Conservation (phyloP, 23 red algal species). For the Gracilaria vermiculophylla region DNA sequence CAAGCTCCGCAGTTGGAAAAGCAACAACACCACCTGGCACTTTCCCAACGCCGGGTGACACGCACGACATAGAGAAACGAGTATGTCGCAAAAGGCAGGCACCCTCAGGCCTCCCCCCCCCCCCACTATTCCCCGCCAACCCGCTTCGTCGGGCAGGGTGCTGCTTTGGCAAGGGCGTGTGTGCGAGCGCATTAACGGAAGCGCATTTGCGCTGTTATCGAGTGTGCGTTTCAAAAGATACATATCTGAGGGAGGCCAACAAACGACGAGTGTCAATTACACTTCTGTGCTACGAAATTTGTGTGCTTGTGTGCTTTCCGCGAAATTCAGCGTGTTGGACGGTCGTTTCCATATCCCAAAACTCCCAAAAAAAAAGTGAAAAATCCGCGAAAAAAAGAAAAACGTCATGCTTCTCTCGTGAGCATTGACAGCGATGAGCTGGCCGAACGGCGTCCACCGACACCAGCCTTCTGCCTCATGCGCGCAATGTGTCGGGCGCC, state of each 20-base stretch:
- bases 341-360: no score
- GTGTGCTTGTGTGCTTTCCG: neutral
- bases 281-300: neutral
- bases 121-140: neutral
- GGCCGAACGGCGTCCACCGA: neutral
- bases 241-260: neutral
- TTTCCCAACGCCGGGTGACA: no score
- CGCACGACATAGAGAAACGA: no score
- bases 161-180: no score
- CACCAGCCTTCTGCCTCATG: neutral
- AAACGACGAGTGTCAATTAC: neutral
- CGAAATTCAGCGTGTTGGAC: no score
- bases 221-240: neutral
- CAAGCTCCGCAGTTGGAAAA: no score
- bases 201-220: neutral
- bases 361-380: neutral
- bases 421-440: constrained; percentile 7
- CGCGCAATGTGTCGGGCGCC: no score
- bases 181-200: neutral
- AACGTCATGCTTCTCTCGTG: neutral
- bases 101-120: no score
- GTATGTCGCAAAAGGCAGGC: no score
- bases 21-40: no score
- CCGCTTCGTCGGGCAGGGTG: no score
- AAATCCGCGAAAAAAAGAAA: neutral